Evolutionary conservation across 2,329 filamentous ascomycete genomes (phyloP).

Genomic region (Exophiala bonariae): DNA sequence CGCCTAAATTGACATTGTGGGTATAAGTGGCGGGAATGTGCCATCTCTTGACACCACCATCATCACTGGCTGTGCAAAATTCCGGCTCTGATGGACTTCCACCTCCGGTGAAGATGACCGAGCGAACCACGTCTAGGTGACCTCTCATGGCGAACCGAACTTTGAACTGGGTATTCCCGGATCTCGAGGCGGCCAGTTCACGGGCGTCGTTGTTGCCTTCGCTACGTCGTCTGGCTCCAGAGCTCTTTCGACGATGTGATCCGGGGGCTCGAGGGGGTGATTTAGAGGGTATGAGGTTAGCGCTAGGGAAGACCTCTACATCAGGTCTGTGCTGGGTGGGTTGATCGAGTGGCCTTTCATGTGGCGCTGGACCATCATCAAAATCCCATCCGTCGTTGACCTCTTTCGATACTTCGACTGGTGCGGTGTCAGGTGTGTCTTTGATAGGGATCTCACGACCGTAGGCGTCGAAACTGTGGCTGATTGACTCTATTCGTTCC

Average conservation of each 20-base stretch:
- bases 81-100: constrained; percentile 94
- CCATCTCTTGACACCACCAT: constrained; percentile 95
- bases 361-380: constrained; percentile 66
- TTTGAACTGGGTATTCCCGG: constrained; percentile 79
- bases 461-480: constrained; percentile 59
- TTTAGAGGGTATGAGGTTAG: constrained; percentile 74
- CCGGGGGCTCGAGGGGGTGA: constrained; percentile 67
- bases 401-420: constrained; percentile 30
- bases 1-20: constrained; percentile 56
- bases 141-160: constrained; percentile 88
- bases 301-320: constrained; percentile 81
- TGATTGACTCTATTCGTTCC: constrained; percentile 59
- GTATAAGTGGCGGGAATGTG: constrained; percentile 76
- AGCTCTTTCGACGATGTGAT: constrained; percentile 77
- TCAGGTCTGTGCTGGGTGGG: constrained; percentile 69
- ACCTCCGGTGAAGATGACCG: constrained; percentile 94
- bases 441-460: constrained; percentile 51
- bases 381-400: constrained; percentile 89
- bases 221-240: constrained; percentile 66
- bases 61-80: constrained; percentile 93
- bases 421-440: constrained; percentile 48
- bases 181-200: constrained; percentile 51
- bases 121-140: constrained; percentile 89
- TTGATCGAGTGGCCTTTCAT: constrained; percentile 44
- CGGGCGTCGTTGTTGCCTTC: constrained; percentile 65